Base-by-base conservation (phyloP, 768 basidiomycete species). In the Gloeopeniophorella convolvens region DNA sequence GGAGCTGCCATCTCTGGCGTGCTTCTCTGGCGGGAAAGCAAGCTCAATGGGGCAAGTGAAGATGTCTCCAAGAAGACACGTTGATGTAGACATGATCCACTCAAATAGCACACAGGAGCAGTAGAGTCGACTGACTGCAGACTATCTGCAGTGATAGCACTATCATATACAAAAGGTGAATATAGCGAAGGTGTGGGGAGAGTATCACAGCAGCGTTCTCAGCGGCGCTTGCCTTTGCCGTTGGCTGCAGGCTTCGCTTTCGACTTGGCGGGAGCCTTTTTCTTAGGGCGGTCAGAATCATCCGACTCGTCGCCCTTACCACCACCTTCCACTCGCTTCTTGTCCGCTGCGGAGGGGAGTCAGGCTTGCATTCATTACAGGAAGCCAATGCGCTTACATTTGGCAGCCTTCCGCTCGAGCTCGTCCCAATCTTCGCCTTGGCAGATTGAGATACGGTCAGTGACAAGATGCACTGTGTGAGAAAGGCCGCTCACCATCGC, bases 361-460 rank as follows among this genome's bases (percentile, higher is more conserved):
- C 6, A 6, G 18, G 49, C 21, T 37, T 4, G 20, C 5, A 23
- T 16, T 30, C 20, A 13, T 20, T 23, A 18, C 15, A 41, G 11
- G 37, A 20, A n/a, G 32, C 28, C 23, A 10, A 59, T 73, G 59
- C 62, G 89, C 83, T 46, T 41, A 56, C 54, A 86, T 75, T 86
- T 87, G 7, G 89, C 89, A 6, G 93, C 93, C 65, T 93, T 94
- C 37, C 80, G 73, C 68, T 96, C 94, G 30, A 96, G 72, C 66
- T 92, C 91, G 61, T 96, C 94, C 95, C 95, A 99, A 60, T 95
- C 93, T 46, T 94, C 90, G 9, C 92, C 88, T 76, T 27, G 18
- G 31, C 28, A 21, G 16, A 9, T 58, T 45, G 41, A n/a, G 30
- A 28, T 48, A 24, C 47, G 50, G 26, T 21, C n/a, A 23, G 6